phyloP scores from a whole-genome alignment of 1,284 basidiomycete genomes.

The Leccinum solheimii region DNA sequence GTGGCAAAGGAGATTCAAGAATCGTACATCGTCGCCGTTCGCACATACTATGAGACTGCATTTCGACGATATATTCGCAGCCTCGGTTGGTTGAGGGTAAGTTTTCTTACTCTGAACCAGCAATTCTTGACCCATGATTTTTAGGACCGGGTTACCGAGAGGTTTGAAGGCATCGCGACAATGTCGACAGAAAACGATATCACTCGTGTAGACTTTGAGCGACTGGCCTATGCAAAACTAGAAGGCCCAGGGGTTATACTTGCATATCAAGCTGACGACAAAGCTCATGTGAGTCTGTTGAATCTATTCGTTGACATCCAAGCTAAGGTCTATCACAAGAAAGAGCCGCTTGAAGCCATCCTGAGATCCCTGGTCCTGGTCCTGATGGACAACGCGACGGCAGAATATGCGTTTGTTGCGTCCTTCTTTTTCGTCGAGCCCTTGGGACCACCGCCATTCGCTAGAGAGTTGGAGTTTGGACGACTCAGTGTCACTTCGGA shows the following conservation, averaged over 20 bases:
- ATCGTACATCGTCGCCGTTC: constrained; percentile 81
- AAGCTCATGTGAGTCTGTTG: constrained; percentile 62
- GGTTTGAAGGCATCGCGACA: constrained; percentile 56
- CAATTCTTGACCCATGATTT: constrained; percentile 3
- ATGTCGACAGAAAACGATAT: constrained; percentile 43
- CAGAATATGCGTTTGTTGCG: constrained; percentile 86
- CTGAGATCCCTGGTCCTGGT: constrained; percentile 85
- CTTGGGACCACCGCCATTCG: constrained; percentile 27
- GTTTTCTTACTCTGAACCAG: constrained; percentile 2
- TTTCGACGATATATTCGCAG: constrained; percentile 89
- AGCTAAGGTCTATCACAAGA: constrained; percentile 48
- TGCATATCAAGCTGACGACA: constrained; percentile 86
- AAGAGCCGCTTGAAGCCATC: constrained; percentile 79
- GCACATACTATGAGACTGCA: constrained; percentile 95
- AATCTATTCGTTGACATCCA: background rate
- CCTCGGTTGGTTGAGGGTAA: constrained; percentile 74
- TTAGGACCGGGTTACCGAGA: constrained; percentile 64
- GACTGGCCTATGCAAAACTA: constrained; percentile 68
- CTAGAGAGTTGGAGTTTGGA: constrained; percentile 37
- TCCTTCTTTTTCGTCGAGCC: constrained; percentile 70
- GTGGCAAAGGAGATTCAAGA: constrained; percentile 90
- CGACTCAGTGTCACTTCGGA: constrained; percentile 39
- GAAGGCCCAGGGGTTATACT: constrained; percentile 80
- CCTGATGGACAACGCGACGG: constrained; percentile 89
- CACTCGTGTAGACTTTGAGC: constrained; percentile 47